Conservation (phyloP, 83 land plant species). For the Picea abies region DNA sequence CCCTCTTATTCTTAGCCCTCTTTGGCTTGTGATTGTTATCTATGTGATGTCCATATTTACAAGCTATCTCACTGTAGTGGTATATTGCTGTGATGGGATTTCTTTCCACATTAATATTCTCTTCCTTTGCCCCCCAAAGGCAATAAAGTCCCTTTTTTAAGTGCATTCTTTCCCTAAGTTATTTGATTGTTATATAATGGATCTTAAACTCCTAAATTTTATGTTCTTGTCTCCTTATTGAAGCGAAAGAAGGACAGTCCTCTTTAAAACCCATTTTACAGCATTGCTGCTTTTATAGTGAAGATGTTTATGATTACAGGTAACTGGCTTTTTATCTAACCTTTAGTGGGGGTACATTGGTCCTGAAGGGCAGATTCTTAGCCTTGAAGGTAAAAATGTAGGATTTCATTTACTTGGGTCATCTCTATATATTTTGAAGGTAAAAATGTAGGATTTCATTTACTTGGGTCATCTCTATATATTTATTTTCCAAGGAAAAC, state of each 20-base stretch:
- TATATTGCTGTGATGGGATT: too few relatives aligned
- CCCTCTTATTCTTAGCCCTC: not conserved
- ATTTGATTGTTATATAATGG: not conserved
- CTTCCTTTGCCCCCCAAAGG: too few relatives aligned
- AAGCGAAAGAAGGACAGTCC: not conserved
- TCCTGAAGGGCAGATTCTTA: not conserved
- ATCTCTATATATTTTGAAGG: not conserved
- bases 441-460: constrained; percentile 5
- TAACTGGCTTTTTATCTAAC: not conserved
- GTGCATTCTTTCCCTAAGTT: not conserved
- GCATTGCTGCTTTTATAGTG: not conserved
- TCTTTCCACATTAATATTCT: too few relatives aligned
- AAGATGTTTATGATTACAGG: not conserved
- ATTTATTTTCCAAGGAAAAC: too few relatives aligned
- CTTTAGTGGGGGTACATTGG: not conserved
- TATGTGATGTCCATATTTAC: too few relatives aligned
- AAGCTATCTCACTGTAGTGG: too few relatives aligned
- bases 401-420: not conserved
- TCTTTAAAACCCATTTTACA: not conserved
- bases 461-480: not conserved
- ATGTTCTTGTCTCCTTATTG: not conserved
- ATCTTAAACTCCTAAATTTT: not conserved
- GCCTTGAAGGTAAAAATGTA: not conserved
- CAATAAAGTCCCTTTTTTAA: not conserved
- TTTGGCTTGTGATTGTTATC: too few relatives aligned